Conservation (phyloP, 371 early-diverging fungal genomes). For the Rhizomucor pusillus region DNA sequence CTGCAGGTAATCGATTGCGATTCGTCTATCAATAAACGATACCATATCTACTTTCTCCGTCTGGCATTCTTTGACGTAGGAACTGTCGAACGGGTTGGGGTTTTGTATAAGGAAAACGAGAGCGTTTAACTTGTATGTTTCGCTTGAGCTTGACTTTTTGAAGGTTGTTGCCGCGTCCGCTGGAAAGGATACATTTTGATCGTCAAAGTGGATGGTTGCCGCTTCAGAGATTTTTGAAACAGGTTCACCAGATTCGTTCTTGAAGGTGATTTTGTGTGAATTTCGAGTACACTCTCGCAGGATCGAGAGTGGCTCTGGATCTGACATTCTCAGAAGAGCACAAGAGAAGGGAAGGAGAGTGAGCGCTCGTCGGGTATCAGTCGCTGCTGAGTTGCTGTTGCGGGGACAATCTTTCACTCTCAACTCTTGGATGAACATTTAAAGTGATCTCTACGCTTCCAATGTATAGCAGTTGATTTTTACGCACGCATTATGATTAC, state of each 20-base stretch:
- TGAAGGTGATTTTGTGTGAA: conserved; percentile 50
- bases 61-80: conserved; percentile 69
- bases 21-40: conserved; percentile 68
- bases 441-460: too few species aligned
- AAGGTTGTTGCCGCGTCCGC: conserved; percentile 60
- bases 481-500: too few species aligned
- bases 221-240: conserved; percentile 58
- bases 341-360: too few species aligned
- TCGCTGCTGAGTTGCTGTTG: too few species aligned
- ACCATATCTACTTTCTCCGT: conserved; percentile 63
- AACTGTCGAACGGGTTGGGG: conserved; percentile 62
- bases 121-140: conserved; percentile 69
- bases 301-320: conserved; percentile 44
- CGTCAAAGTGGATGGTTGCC: conserved; percentile 52
- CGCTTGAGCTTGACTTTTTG: conserved; percentile 45
- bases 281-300: conserved; percentile 62
- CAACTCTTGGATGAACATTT: too few species aligned
- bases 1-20: conserved; percentile 72
- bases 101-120: conserved; percentile 73
- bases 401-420: too few species aligned
- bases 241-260: conserved; percentile 38
- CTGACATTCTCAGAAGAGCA: too few species aligned
- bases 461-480: too few species aligned
- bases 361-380: too few species aligned
- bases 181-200: conserved; percentile 41